A percentile compares a stretch with the other conserved stretches of the same genome.
Conservation (phyloP, 768 basidiomycete genomes). For the Steccherinum ochraceum region DNA sequence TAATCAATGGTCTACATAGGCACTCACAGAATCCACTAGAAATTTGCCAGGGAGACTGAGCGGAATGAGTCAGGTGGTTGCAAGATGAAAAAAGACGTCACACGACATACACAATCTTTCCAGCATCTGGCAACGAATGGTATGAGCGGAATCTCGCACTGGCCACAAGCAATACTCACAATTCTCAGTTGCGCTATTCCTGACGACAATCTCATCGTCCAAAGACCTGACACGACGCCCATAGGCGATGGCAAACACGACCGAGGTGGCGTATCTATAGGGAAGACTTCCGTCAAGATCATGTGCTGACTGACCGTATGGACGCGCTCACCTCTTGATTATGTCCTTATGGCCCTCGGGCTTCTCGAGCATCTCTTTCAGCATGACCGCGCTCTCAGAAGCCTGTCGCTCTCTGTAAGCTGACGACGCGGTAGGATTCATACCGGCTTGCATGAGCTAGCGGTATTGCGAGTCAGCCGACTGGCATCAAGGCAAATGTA, state of each 20-base stretch:
- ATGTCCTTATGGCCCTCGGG: background rate
- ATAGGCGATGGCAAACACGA: conserved; percentile 5
- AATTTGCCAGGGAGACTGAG: conserved; percentile 5
- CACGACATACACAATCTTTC: background rate
- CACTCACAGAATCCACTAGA: conserved; percentile 7
- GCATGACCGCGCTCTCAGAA: background rate
- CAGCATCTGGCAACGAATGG: too few relatives aligned
- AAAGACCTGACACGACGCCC: conserved; percentile 2
- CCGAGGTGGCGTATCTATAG: conserved; percentile 3
- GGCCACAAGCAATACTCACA: background rate
- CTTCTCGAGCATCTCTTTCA: background rate
- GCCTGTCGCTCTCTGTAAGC: background rate
- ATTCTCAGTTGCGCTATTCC: background rate
- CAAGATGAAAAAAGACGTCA: background rate
- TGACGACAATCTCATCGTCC: background rate
- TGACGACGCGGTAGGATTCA: background rate
- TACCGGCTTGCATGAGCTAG: background rate
- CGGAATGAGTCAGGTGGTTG: background rate
- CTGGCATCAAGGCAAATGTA: too few relatives aligned
- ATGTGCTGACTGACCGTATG: background rate
- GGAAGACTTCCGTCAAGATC: background rate
- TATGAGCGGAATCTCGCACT: too few relatives aligned
- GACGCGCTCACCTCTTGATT: background rate
- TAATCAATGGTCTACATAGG: background rate
- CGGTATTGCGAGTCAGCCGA: too few relatives aligned